Conservation (phyloP, 129 eudicot species). For the Chrysanthemum lavandulifolium region DNA sequence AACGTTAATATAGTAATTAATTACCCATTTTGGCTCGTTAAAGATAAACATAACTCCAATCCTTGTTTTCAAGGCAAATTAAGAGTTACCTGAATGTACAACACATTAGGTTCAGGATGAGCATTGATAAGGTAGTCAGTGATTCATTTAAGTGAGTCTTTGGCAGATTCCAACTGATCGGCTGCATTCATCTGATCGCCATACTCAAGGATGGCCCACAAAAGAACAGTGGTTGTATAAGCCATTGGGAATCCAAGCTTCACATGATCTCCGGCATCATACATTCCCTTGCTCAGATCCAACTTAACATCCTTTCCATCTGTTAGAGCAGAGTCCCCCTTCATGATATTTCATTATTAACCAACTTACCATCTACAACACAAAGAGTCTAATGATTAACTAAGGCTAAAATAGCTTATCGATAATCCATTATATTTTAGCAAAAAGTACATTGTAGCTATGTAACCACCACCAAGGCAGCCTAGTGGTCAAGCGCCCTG, state of each 20-base stretch:
- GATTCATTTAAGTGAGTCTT: conserved; percentile 81
- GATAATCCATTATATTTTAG: not conserved
- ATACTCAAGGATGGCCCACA: conserved; percentile 95
- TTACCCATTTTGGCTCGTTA: not conserved
- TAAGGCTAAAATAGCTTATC: not conserved
- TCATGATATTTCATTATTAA: conserved; percentile 63
- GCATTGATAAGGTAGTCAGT: conserved; percentile 81
- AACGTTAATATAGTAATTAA: not conserved
- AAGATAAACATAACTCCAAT: not conserved
- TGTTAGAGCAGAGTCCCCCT: conserved; percentile 77
- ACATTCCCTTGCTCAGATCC: conserved; percentile 83
- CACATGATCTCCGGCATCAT: conserved; percentile 96
- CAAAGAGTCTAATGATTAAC: conserved; percentile 4
- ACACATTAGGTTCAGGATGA: conserved; percentile 74
- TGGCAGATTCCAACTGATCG: conserved; percentile 66
- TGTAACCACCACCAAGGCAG: too few relatives aligned
- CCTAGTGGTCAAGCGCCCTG: too few relatives aligned
- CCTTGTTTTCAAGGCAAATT: not conserved
- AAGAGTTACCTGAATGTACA: conserved; percentile 71
- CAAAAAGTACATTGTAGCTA: too few relatives aligned
- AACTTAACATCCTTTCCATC: conserved; percentile 59
- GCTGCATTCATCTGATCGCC: conserved; percentile 91
- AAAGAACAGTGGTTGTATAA: conserved; percentile 40
- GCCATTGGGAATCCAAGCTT: conserved; percentile 87
- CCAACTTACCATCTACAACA: conserved; percentile 86